Evolutionary conservation across 139 green algal species (phyloP), one percentile per base, ranked within the genome.

Genomic region (Volvox reticuliferus): DNA sequence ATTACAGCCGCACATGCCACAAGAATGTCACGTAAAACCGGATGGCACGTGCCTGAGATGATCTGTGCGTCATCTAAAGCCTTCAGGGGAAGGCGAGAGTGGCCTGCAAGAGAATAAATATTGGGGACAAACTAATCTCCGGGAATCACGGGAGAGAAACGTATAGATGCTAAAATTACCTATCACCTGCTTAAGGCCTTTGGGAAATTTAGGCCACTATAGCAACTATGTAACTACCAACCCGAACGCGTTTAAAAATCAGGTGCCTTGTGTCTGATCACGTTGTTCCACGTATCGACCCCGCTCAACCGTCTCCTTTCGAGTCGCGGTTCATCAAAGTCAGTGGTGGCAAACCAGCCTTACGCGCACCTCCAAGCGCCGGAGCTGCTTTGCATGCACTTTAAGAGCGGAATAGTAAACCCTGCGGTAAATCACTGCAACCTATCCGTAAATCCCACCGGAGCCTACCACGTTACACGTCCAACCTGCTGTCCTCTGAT

Each of bases 401-500:
- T 61, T 20, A 82, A 82, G 33, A 62, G 76, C 76, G 65, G 44
- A 82, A 82, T 19, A 82, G 2, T 82, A 82, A 73, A 75, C 67
- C 73, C 76, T 82, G 76, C 76, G 76, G 76, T 68, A 20, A 85
- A 85, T 69, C 79, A 68, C 79, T 85, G 79, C 79, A 71, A 35
- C 79, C 79, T 35, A 65, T 55, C 44, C 44, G 44, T 55, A 55
- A 55, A 85, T 85, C 79, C 37, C 21, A 26, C 37, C 36, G 12
- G 28, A 32, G 21, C 22, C 37, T 71, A 85, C 44, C 65, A 55
- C 44, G 44, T 55, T 36, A 28, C 24, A 71, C 44, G 79, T 85
- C 79, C 79, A 85, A 86, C 80, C 80, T 86, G 80, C 80, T 86
- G 80, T 84, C 37, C 78, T 81, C 32, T 81, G 21, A 73, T 73